Evolutionary conservation across 371 early-diverging fungal genomes (phyloP).

Genomic region (Mucor velutinosus): DNA sequence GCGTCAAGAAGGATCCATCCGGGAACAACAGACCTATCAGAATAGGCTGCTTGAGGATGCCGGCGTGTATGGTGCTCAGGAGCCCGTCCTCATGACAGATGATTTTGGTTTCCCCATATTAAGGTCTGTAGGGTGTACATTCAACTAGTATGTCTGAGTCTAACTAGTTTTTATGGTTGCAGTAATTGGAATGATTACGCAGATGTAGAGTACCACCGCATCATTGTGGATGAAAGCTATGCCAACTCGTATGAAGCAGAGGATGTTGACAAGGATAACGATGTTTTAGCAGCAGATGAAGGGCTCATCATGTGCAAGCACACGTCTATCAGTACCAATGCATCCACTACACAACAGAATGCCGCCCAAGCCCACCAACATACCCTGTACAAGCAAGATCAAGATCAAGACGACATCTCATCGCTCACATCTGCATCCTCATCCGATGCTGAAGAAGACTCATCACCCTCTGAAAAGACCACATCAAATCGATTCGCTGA

Average conservation of each 20-base stretch:
- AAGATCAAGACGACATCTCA: not conserved
- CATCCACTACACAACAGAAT: not conserved
- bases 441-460: not conserved
- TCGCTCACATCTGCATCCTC: not conserved
- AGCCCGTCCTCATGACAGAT: conserved; percentile 9
- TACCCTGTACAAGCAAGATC: not conserved
- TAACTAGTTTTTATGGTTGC: not conserved
- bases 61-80: conserved; percentile 4
- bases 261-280: not conserved
- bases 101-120: conserved; percentile 25
- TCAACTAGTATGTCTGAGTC: not conserved
- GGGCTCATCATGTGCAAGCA: not conserved
- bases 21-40: conserved; percentile 32
- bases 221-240: conserved; percentile 29
- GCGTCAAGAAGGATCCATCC: conserved; percentile 37
- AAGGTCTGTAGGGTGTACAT: conserved; percentile 14
- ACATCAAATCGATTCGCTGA: not conserved
- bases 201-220: conserved; percentile 40
- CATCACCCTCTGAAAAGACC: not conserved
- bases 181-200: conserved; percentile 48
- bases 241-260: conserved; percentile 25
- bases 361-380: not conserved
- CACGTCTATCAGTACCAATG: not conserved
- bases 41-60: not conserved
- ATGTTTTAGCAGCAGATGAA: not conserved